Evolutionary conservation across 306 rosid genomes (phyloP).

Genomic region (Trifolium pratense): DNA sequence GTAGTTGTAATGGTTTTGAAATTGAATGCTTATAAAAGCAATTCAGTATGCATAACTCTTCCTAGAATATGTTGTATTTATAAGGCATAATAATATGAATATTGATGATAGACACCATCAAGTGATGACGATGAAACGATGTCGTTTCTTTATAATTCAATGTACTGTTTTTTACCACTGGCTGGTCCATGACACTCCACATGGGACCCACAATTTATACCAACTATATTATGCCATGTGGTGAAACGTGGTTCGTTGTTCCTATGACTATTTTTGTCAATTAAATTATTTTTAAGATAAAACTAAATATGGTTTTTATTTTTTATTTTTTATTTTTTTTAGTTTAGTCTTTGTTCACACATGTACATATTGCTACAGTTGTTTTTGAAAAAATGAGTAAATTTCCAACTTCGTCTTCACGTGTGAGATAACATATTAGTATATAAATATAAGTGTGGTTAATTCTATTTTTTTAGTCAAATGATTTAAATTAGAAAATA

Average conservation of each 20-base stretch:
- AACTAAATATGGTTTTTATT: neutral
- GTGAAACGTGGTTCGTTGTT: conserved; percentile 7
- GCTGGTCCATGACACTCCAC: conserved; percentile 22
- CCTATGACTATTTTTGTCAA: neutral
- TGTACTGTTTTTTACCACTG: conserved; percentile 25
- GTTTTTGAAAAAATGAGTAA: no score
- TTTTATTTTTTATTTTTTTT: no score
- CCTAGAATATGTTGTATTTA: conserved; percentile 53
- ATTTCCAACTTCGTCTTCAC: no score
- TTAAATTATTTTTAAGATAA: neutral
- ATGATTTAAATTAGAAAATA: no score
- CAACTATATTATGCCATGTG: conserved; percentile 45
- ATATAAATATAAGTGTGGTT: no score
- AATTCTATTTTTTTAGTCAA: no score
- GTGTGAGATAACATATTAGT: no score
- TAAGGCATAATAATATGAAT: conserved; percentile 41
- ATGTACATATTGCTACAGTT: no score
- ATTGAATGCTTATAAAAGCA: neutral
- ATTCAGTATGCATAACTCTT: conserved; percentile 22
- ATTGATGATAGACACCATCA: neutral
- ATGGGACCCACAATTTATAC: conserved; percentile 29
- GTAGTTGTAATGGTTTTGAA: conserved; percentile 15
- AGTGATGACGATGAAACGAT: conserved; percentile 31
- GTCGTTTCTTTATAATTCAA: conserved; percentile 44
- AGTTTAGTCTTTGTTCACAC: no score